Evolutionary conservation across 2,329 filamentous ascomycete genomes (phyloP).

Genomic region (Trichoderma koningiopsis): DNA sequence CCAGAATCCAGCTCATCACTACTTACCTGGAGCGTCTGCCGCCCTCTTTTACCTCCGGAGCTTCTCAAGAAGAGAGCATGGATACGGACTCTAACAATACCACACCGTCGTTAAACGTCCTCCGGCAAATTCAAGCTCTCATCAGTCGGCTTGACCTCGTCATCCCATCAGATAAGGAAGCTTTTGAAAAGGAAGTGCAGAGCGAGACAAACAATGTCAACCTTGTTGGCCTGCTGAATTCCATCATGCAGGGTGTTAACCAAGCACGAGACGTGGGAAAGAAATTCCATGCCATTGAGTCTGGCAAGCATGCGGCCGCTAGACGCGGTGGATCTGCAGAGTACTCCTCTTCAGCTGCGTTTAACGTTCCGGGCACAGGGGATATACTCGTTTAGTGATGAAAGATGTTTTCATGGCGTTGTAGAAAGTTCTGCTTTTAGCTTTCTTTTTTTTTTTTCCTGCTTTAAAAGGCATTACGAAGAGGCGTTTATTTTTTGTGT

Average conservation of each 20-base stretch:
- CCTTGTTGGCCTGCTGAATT: slow-evolving; percentile 73
- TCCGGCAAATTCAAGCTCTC: slow-evolving; percentile 86
- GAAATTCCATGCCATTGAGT: slow-evolving; percentile 67
- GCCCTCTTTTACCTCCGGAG: slow-evolving; percentile 60
- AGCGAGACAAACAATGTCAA: slow-evolving; percentile 83
- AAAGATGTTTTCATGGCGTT: not conserved
- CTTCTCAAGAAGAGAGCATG: slow-evolving; percentile 41
- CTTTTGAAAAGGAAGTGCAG: slow-evolving; percentile 70
- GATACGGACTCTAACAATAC: slow-evolving; percentile 44
- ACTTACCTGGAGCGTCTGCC: slow-evolving; percentile 77
- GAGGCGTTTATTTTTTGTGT: not conserved
- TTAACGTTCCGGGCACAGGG: slow-evolving; percentile 34
- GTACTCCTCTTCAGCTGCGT: slow-evolving; percentile 31
- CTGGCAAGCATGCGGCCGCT: slow-evolving; percentile 32
- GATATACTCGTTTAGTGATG: slow-evolving; percentile 38
- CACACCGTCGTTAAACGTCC: slow-evolving; percentile 67
- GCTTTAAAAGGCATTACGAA: not conserved
- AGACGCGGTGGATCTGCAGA: slow-evolving; percentile 29
- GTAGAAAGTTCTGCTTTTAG: not conserved
- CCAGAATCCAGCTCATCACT: slow-evolving; percentile 70
- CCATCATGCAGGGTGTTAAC: slow-evolving; percentile 71
- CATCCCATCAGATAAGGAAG: slow-evolving; percentile 66
- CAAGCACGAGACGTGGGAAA: slow-evolving; percentile 73
- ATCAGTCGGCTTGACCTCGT: slow-evolving; percentile 82
- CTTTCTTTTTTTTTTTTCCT: not conserved